These are phyloP conservation scores for Lonicera japonica DNA, from an alignment of 129 eudicot genomes.

Conservation along the genomic window DNA sequence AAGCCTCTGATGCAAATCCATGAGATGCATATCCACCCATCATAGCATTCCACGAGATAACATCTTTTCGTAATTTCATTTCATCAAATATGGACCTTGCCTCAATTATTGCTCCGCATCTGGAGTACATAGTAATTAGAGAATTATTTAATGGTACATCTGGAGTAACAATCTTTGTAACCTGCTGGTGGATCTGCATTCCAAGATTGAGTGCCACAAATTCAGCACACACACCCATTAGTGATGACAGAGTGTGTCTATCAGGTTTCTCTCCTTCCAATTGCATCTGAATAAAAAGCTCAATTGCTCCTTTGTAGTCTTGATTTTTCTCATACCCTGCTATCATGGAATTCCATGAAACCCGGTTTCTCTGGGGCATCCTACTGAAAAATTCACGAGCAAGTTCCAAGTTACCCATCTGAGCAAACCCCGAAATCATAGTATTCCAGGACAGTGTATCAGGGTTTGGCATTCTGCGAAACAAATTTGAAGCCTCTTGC, in stretches of 20 bases:
- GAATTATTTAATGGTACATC: conserved; percentile 74
- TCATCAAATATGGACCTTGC: conserved; percentile 61
- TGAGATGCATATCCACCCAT: conserved; percentile 86
- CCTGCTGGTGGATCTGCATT: conserved; percentile 65
- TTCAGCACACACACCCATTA: conserved; percentile 60
- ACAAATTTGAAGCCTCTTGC: conserved; percentile 50
- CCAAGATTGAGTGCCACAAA: conserved; percentile 48
- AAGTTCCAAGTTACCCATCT: conserved; percentile 41
- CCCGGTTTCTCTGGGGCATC: conserved; percentile 58
- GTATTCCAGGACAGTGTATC: conserved; percentile 67
- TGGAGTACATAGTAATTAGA: conserved; percentile 82
- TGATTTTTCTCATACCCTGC: conserved; percentile 56
- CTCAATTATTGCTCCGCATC: conserved; percentile 63
- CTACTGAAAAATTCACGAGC: conserved; percentile 44
- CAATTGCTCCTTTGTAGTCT: conserved; percentile 36
- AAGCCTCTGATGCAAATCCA: conserved; percentile 57
- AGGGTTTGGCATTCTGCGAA: conserved; percentile 51
- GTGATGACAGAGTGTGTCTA: conserved; percentile 65
- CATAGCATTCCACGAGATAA: conserved; percentile 77
- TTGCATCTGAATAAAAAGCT: conserved; percentile 58
- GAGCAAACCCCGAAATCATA: conserved; percentile 59
- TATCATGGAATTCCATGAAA: conserved; percentile 82
- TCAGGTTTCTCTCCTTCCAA: conserved; percentile 63
- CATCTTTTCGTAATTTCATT: conserved; percentile 45
- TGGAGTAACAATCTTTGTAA: conserved; percentile 47